These are phyloP conservation scores for Aspergillus ruber DNA, from an alignment of 2,329 filamentous ascomycete species.

Conservation along the genomic window DNA sequence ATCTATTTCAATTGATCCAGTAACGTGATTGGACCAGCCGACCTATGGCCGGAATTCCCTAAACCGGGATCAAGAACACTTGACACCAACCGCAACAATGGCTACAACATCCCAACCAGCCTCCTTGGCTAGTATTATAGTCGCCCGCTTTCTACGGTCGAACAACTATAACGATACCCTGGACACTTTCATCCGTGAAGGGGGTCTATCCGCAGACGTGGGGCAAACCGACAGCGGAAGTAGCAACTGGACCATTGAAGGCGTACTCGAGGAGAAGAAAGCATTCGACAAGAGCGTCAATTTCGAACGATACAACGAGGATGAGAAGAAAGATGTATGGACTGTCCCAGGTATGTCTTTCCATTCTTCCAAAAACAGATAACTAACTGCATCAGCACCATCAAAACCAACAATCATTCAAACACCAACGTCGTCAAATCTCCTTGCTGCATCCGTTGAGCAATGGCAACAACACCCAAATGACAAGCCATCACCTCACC, in stretches of 20 bases:
- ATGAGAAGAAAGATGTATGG: constrained; percentile 43
- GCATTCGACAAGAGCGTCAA: constrained; percentile 49
- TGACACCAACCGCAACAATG: not conserved
- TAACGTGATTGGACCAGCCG: too few relatives aligned
- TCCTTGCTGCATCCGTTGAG: constrained; percentile 46
- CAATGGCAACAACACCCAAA: constrained; percentile 22
- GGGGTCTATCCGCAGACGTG: constrained; percentile 46
- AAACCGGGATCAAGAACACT: too few relatives aligned
- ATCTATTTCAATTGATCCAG: too few relatives aligned
- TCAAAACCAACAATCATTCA: constrained; percentile 36
- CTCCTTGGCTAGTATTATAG: constrained; percentile 27
- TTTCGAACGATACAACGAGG: constrained; percentile 50
- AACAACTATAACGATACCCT: constrained; percentile 48
- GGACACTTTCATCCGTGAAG: constrained; percentile 52
- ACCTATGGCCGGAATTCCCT: not conserved
- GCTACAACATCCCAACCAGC: constrained; percentile 1
- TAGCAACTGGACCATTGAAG: constrained; percentile 51
- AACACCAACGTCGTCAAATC: constrained; percentile 46
- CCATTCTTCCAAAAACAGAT: not conserved
- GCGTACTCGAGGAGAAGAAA: constrained; percentile 56
- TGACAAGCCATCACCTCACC: constrained; percentile 12
- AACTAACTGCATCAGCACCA: constrained; percentile 36
- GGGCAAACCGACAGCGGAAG: constrained; percentile 31
- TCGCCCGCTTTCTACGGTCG: constrained; percentile 39
- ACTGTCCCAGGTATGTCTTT: constrained; percentile 35